A percentile compares a stretch with the other conserved stretches of the same genome.
Evolutionary conservation across 2,329 filamentous ascomycete genomes (phyloP).

Genomic region (Penicillium sp.): DNA sequence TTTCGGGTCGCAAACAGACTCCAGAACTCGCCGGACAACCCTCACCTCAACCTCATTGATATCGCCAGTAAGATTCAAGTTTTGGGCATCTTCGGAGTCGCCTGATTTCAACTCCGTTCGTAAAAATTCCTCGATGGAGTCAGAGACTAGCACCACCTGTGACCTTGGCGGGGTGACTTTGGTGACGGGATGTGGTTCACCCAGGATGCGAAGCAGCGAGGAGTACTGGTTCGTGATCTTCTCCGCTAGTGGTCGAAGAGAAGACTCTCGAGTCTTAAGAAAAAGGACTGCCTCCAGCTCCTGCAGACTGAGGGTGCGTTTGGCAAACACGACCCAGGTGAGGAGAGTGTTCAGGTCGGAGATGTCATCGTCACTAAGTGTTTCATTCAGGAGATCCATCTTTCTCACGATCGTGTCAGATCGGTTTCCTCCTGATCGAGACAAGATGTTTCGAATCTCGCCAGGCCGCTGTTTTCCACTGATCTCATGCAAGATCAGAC

Average conservation of each 20-base stretch:
- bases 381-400: conserved; percentile 16
- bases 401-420: not conserved
- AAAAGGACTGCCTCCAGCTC: conserved; percentile 23
- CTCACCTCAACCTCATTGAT: conserved; percentile 24
- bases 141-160: too few relatives aligned
- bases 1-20: conserved; percentile 25
- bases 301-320: conserved; percentile 6
- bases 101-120: too few relatives aligned
- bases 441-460: not conserved
- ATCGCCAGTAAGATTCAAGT: too few relatives aligned
- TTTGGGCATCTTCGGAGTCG: too few relatives aligned
- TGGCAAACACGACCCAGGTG: conserved; percentile 20
- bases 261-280: conserved; percentile 24
- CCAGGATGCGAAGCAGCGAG: conserved; percentile 19
- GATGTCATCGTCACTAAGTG: conserved; percentile 27
- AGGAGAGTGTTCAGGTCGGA: conserved; percentile 27
- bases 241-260: conserved; percentile 25
- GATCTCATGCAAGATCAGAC: not conserved
- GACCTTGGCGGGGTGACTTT: too few relatives aligned
- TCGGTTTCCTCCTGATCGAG: not conserved
- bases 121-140: conserved; percentile 25
- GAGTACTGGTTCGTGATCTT: conserved; percentile 28
- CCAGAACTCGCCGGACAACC: conserved; percentile 26
- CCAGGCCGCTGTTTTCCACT: not conserved
- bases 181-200: too few relatives aligned